Conservation (phyloP, 2,329 filamentous ascomycete genomes). For the Thielaviopsis musarum region DNA sequence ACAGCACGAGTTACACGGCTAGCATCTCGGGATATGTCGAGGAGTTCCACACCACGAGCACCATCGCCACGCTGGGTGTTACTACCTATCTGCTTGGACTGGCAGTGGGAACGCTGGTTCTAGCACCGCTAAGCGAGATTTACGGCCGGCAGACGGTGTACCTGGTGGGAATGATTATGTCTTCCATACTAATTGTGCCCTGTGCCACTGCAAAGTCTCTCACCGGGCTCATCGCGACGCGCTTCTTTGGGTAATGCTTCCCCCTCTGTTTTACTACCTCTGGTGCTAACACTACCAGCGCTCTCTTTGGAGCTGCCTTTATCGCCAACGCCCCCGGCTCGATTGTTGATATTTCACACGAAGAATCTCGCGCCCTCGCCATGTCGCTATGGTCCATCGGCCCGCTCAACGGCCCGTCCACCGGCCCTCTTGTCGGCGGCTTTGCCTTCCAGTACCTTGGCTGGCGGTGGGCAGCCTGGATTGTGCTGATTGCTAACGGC, state of each 20-base stretch:
- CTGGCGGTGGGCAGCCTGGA: conserved; percentile 81
- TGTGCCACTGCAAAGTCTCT: conserved; percentile 53
- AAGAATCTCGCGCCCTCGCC: conserved; percentile 64
- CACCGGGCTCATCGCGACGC: conserved; percentile 48
- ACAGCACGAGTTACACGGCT: conserved; percentile 65
- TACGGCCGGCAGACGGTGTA: conserved; percentile 56
- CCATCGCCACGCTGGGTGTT: conserved; percentile 54
- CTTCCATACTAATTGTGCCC: conserved; percentile 53
- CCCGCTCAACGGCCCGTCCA: conserved; percentile 56
- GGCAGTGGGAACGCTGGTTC: conserved; percentile 51
- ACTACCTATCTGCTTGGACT: conserved; percentile 66
- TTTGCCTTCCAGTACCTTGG: conserved; percentile 55
- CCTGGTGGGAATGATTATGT: conserved; percentile 44
- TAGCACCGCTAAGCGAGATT: conserved; percentile 59
- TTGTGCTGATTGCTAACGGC: conserved; percentile 55
- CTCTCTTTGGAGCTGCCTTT: conserved; percentile 61
- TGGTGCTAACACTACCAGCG: conserved; percentile 18
- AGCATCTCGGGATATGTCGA: conserved; percentile 50
- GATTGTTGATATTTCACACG: conserved; percentile 65
- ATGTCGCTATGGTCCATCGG: conserved; percentile 74
- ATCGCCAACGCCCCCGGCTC: conserved; percentile 71
- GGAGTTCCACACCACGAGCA: conserved; percentile 44
- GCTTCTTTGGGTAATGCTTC: conserved; percentile 47
- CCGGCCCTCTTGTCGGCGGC: conserved; percentile 43
- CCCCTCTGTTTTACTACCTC: conserved; percentile 14